phyloP scores from a whole-genome alignment of 2,329 filamentous ascomycete genomes.

The Gnomoniopsis sp. region DNA sequence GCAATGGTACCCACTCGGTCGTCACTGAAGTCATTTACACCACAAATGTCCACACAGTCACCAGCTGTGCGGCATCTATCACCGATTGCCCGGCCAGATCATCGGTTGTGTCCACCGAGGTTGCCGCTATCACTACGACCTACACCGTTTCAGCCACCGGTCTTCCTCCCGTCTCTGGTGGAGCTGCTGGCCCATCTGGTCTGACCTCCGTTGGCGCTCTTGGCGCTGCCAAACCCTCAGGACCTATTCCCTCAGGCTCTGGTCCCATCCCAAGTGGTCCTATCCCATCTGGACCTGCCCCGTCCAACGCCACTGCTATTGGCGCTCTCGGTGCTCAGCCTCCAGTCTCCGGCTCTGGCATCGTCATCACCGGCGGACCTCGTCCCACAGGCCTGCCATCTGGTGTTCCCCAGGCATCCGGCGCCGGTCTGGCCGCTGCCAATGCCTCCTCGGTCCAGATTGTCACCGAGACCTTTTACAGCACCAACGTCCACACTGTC shows the following conservation, averaged over 20 bases:
- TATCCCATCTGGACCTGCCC: background rate
- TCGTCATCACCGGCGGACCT: background rate
- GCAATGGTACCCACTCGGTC: background rate
- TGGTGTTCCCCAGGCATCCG: background rate
- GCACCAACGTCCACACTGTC: conserved; percentile 20
- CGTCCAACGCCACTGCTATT: background rate
- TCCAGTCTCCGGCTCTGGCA: background rate
- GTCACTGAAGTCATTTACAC: conserved; percentile 14
- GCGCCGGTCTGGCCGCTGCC: background rate
- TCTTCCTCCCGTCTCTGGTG: background rate
- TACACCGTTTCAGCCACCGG: conserved; percentile 8
- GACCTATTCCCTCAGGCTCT: background rate
- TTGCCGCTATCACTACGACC: conserved; percentile 10
- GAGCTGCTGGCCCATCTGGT: background rate
- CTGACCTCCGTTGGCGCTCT: background rate
- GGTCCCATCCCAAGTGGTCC: background rate
- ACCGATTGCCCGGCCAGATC: conserved; percentile 15
- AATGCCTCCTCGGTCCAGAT: conserved; percentile 8
- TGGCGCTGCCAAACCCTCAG: background rate
- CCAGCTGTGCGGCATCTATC: conserved; percentile 14
- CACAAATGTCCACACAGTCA: conserved; percentile 14
- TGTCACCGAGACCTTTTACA: conserved; percentile 19
- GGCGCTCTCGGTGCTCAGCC: background rate
- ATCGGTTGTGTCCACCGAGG: conserved; percentile 11
- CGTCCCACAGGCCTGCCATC: background rate